A percentile compares a stretch with the other conserved stretches of the same genome.
phyloP scores from a whole-genome alignment of 2,329 filamentous ascomycete genomes.

The Diaporthe citrichinensis region DNA sequence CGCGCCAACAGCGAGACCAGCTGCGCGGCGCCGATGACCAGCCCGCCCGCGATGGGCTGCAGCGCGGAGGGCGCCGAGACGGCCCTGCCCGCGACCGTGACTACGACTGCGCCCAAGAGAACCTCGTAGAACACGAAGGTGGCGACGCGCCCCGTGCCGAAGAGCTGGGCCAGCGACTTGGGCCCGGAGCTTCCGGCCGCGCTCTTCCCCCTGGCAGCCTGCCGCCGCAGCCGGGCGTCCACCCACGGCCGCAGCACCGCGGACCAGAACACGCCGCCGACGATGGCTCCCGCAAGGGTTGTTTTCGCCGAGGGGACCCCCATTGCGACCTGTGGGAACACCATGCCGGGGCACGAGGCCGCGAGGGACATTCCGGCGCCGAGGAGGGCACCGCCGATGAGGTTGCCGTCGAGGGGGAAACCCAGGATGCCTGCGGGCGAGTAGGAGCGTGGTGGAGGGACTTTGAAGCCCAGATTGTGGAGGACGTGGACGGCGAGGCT shows the following conservation, averaged over 20 bases:
- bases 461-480: constrained; percentile 58
- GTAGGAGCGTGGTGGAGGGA: constrained; percentile 62
- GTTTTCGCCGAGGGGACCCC: constrained; percentile 66
- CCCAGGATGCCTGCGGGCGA: constrained; percentile 66
- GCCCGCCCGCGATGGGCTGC: constrained; percentile 67
- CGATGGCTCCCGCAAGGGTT: constrained; percentile 66
- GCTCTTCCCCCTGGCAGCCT: background rate
- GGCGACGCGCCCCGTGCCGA: constrained; percentile 56
- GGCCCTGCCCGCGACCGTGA: constrained; percentile 55
- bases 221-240: constrained; percentile 41
- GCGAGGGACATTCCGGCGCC: constrained; percentile 77
- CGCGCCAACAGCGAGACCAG: constrained; percentile 68
- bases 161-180: constrained; percentile 52
- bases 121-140: constrained; percentile 60
- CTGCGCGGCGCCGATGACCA: constrained; percentile 72
- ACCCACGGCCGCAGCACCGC: constrained; percentile 57
- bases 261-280: constrained; percentile 69
- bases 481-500: constrained; percentile 62
- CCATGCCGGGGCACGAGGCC: constrained; percentile 76
- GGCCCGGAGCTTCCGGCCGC: background rate
- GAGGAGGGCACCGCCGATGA: constrained; percentile 73
- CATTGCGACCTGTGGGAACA: constrained; percentile 71
- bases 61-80: constrained; percentile 52
- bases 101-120: constrained; percentile 57
- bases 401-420: constrained; percentile 72